phyloP scores from a whole-genome alignment of 129 eudicot genomes.

The Helianthus tuberosus region DNA sequence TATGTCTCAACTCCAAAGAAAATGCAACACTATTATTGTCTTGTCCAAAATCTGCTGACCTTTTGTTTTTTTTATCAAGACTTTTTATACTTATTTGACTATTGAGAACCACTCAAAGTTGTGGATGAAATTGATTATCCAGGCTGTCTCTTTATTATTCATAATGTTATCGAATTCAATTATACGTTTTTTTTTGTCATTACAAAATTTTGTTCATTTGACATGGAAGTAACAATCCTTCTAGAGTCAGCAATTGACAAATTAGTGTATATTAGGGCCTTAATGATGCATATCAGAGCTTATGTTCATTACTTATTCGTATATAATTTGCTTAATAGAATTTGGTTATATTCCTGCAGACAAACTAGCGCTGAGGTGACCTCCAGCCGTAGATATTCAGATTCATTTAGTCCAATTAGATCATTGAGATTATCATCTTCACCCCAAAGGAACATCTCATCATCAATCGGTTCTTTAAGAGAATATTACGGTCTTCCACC shows the following conservation, averaged over 20 bases:
- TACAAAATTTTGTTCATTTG: not conserved
- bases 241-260: not conserved
- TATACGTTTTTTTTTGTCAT: not conserved
- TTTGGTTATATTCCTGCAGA: conserved; percentile 35
- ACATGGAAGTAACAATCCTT: not conserved
- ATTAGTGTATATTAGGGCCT: conserved; percentile 11
- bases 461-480: conserved; percentile 63
- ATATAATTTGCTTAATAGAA: not conserved
- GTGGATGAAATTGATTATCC: not conserved
- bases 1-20: not conserved
- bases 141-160: conserved; percentile 8
- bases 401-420: conserved; percentile 66
- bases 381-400: conserved; percentile 52
- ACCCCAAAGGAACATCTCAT: conserved; percentile 50
- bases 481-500: conserved; percentile 66
- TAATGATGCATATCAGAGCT: conserved; percentile 2
- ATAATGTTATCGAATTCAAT: not conserved
- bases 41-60: not conserved
- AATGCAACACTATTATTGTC: no score
- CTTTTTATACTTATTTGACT: not conserved
- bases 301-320: not conserved
- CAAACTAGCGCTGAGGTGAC: conserved; percentile 61
- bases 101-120: conserved; percentile 4
- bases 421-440: conserved; percentile 68
- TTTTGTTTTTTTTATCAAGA: not conserved